Percentiles rank a stretch among this genome's conserved stretches.
Conservation (phyloP, 345 rosid genomes). For the Xanthoceras sorbifolium region DNA sequence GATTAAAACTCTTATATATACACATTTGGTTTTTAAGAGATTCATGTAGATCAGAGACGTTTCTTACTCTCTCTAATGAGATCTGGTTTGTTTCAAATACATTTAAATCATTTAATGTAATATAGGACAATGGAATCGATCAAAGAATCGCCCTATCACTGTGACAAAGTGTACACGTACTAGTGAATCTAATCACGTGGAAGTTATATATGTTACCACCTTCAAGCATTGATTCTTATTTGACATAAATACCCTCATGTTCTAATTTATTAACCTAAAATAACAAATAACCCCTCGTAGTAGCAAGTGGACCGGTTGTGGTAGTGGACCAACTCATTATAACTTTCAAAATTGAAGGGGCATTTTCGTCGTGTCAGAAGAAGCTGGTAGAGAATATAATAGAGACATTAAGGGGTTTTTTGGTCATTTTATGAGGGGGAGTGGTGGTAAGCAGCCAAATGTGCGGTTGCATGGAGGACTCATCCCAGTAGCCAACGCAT, state of each 20-base stretch:
- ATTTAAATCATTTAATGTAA: neutral
- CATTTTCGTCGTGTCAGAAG: neutral
- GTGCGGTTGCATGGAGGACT: constrained; percentile 57
- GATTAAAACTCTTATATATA: neutral
- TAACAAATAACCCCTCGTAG: neutral
- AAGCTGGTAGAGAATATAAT: neutral
- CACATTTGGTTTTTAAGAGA: neutral
- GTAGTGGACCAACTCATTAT: neutral
- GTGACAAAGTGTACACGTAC: neutral
- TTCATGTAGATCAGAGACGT: neutral
- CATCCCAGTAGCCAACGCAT: constrained; percentile 39
- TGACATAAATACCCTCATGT: constrained; percentile 4
- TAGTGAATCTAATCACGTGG: constrained; percentile 38
- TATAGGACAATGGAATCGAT: neutral
- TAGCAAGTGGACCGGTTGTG: neutral
- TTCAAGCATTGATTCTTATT: neutral
- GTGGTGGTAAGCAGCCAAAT: constrained; percentile 37
- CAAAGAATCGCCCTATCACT: neutral
- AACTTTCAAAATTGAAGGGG: neutral
- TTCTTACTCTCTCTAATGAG: neutral
- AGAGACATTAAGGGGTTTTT: neutral
- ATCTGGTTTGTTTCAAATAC: neutral
- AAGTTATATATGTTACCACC: constrained; percentile 12
- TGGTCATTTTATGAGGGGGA: neutral
- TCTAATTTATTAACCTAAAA: neutral